These are phyloP conservation scores for Globisporangium irregulare DNA, from an alignment of 352 stramenopile species.

Conservation along the genomic window DNA sequence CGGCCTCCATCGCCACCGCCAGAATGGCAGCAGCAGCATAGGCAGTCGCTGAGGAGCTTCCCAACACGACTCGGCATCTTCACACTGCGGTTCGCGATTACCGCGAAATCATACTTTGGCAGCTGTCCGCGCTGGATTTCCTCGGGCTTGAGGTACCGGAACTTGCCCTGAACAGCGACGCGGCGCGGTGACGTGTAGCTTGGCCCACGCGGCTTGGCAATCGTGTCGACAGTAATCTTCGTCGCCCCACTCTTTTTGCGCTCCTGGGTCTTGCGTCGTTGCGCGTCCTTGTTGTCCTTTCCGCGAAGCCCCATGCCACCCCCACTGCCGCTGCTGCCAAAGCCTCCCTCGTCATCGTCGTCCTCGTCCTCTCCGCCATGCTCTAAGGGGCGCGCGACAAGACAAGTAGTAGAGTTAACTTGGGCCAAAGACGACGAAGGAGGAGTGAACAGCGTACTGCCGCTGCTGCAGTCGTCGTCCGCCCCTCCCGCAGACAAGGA, in stretches of 20 bases:
- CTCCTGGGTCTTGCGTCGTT: constrained; percentile 16
- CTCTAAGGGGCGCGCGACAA: constrained; percentile 43
- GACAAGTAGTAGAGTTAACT: constrained; percentile 62
- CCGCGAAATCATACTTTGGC: constrained; percentile 73
- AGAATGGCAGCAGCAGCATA: constrained; percentile 39
- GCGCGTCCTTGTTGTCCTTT: constrained; percentile 9
- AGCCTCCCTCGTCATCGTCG: constrained; percentile 26
- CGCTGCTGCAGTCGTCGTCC: constrained; percentile 14
- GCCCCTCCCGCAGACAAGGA: constrained; percentile 6
- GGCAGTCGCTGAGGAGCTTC: constrained; percentile 22
- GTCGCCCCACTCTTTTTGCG: constrained; percentile 18
- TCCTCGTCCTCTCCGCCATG: constrained; percentile 25
- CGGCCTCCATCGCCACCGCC: constrained; percentile 14
- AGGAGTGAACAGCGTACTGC: constrained; percentile 12
- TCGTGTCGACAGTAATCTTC: constrained; percentile 7
- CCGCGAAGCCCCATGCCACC: neutral
- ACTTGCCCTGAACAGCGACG: constrained; percentile 35
- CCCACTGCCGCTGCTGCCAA: constrained; percentile 20
- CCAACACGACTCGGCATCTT: constrained; percentile 32
- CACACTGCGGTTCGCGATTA: constrained; percentile 76
- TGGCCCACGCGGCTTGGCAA: neutral
- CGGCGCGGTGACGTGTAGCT: constrained; percentile 32
- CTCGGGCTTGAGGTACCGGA: constrained; percentile 79
- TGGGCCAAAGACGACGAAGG: constrained; percentile 15
- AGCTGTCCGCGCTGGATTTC: constrained; percentile 63